A percentile compares a stretch with the other conserved stretches of the same genome.
These are phyloP conservation scores for Acidiella bohemica DNA, from an alignment of 495 filamentous ascomycete genomes.

Conservation along the genomic window DNA sequence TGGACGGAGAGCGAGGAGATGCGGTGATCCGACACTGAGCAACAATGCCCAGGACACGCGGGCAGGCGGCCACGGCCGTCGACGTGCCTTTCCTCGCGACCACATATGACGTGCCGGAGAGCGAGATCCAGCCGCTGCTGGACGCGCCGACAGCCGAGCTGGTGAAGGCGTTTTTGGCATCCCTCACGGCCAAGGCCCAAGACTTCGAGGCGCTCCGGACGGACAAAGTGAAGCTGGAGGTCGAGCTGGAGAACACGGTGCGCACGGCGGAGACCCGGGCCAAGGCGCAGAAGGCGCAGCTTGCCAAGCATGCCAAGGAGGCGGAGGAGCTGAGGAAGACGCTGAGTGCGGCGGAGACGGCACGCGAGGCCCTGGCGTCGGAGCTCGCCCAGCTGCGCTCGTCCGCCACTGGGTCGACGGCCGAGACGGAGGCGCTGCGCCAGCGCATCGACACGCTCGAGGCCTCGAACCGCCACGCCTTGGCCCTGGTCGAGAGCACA, in stretches of 20 bases:
- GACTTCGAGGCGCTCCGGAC: slow-evolving; percentile 67
- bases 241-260: slow-evolving; percentile 85
- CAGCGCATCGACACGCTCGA: slow-evolving; percentile 75
- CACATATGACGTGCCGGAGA: slow-evolving; percentile 58
- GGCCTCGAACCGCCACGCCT: slow-evolving; percentile 76
- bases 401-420: slow-evolving; percentile 56
- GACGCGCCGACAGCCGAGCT: slow-evolving; percentile 66
- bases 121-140: slow-evolving; percentile 48
- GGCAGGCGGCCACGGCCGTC: slow-evolving; percentile 34
- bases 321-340: slow-evolving; percentile 61
- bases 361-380: slow-evolving; percentile 53
- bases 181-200: slow-evolving; percentile 55
- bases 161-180: slow-evolving; percentile 52
- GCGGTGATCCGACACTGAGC: background rate
- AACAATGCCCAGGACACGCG: slow-evolving; percentile 12
- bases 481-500: slow-evolving; percentile 79
- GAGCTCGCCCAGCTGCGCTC: slow-evolving; percentile 72
- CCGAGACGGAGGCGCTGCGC: slow-evolving; percentile 62
- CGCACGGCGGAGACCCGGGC: slow-evolving; percentile 66
- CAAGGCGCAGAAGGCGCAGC: slow-evolving; percentile 60
- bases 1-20: background rate
- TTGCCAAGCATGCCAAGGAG: slow-evolving; percentile 56
- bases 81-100: slow-evolving; percentile 64
- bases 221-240: slow-evolving; percentile 70
- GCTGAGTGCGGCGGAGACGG: slow-evolving; percentile 51